Conservation (phyloP, 176 grass and related monocot genomes). For the Pharus latifolius region DNA sequence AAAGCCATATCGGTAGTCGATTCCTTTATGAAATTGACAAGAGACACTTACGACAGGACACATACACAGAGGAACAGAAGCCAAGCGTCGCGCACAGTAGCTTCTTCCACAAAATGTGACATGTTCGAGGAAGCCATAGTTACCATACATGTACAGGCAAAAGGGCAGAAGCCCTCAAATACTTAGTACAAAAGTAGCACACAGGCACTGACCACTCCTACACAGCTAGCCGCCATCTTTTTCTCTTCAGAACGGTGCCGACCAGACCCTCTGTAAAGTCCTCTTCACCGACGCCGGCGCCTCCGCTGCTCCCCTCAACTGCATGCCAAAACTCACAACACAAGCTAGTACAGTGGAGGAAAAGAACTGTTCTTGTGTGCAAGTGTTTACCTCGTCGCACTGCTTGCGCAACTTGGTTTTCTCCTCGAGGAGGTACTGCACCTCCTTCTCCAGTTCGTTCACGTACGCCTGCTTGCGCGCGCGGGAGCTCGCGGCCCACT, state of each 20-base stretch:
- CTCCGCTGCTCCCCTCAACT: conserved; percentile 5
- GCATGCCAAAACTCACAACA: background rate
- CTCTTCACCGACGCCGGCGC: background rate
- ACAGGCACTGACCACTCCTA: background rate
- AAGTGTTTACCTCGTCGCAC: conserved; percentile 8
- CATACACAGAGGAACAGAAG: background rate
- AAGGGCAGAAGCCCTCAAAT: no score
- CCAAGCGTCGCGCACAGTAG: no score
- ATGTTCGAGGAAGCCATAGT: background rate
- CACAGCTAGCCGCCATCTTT: background rate
- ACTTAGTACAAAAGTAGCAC: no score
- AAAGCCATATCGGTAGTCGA: no score
- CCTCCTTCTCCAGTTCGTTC: conserved; percentile 30
- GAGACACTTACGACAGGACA: no score
- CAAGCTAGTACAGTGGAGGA: background rate
- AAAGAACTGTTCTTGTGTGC: no score
- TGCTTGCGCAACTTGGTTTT: background rate
- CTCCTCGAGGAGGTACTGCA: conserved; percentile 9
- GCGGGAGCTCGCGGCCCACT: conserved; percentile 32
- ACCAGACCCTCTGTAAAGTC: background rate
- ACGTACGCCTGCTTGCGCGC: conserved; percentile 23
- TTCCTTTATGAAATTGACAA: no score
- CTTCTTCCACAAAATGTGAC: background rate
- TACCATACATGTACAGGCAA: background rate
- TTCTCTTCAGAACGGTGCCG: background rate